Base-by-base conservation (phyloP, 2,329 filamentous ascomycete genomes). In the Fusarium sp. region DNA sequence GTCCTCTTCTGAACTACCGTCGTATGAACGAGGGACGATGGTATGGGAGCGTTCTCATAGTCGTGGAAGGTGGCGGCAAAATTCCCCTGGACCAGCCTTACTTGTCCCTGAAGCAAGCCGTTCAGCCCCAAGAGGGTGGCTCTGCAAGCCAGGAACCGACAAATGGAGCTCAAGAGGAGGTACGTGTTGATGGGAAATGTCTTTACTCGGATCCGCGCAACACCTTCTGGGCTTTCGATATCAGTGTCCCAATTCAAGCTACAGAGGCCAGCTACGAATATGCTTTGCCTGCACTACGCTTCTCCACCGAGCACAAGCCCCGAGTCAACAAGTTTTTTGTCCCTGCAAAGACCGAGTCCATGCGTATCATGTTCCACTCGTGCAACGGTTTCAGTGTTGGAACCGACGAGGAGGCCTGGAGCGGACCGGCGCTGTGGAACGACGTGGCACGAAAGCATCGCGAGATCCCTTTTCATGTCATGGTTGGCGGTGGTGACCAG, bases 301-400 rank as follows among this genome's bases (percentile, higher is more conserved):
- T 91, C 78, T 83, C 86, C 58, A 88, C 87, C 72, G 82, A 85
- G 42, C 85, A 85, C 71, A 89, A 90, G 79, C 85, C 86, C 11
- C 84, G 83, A 66, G 82, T 80, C 84, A 97, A 87, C 83, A 89
- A 74, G 55, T 99, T 99, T 82, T 97, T 92, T 86, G 90, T 98
- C 9, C 95, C 96, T 18, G 94, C 93, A 18, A 86, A 87, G 64
- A 89, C 90, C 48, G 92, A 98, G 82, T 93, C 93, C 9, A 98
- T 99, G 95, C 94, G 97, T 79, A 93, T 98, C 79, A 97, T 98
- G 94, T 99, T 98, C 83, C 93, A 98, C 84, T 97, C 94, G 63
- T 98, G 96, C 84, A 99, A 99, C 81, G 97, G 96, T 21, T 99
- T 99, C 84, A 95, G 93, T 74, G 88, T 96, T 42, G 93, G 92